Evolutionary conservation across 2,329 filamentous ascomycete species (phyloP), one percentile per base, ranked within the genome.

Genomic region (Davidsoniella australis): DNA sequence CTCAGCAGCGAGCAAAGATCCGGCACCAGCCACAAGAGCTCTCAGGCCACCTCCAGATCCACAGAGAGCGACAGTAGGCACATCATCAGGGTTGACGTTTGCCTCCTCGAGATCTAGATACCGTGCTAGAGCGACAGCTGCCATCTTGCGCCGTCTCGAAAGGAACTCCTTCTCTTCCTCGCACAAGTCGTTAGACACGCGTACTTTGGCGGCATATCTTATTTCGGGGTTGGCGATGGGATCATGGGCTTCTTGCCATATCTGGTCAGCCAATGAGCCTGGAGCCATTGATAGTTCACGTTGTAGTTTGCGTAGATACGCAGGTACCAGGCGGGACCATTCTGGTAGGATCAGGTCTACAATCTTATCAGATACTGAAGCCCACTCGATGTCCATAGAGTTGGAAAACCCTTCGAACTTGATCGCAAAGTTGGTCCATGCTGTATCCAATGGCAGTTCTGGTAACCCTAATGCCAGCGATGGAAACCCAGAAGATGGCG

Each of bases 11-110:
- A 91, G 69, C 54, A 93, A 80, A 0, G 88, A 95, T 0, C 89
- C 88, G 0, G 87, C 50, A 3, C 89, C 88, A 2, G 91, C 88
- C 16, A 96, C 85, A 37, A 98, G 73, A 1, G 91, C 91, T 46
- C 91, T 74, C 43, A 98, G 65, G 0, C 91, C 91, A 50, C 91
- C 91, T 8, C 91, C 91, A 2, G 89, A 96, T 7, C 88, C 88
- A 57, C 89, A 94, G 68, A 96, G 81, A 38, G 89, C 89, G 60
- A 98, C 95, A 2, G 80, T 78, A 1, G 91, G 91, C 5, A 96
- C 80, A 65, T 98, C 91, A 43, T 94, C 86, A 0, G 86, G 85
- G 58, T 96, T 78, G n/a, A 98, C 78, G 2, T 89, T 82, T 12
- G 75, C 69, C 60, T 88, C 85, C 0, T 81, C 68, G 5, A 98